These are phyloP conservation scores for Oryza meyeriana DNA, from an alignment of 176 grass and related monocot genomes.

Conservation along the genomic window DNA sequence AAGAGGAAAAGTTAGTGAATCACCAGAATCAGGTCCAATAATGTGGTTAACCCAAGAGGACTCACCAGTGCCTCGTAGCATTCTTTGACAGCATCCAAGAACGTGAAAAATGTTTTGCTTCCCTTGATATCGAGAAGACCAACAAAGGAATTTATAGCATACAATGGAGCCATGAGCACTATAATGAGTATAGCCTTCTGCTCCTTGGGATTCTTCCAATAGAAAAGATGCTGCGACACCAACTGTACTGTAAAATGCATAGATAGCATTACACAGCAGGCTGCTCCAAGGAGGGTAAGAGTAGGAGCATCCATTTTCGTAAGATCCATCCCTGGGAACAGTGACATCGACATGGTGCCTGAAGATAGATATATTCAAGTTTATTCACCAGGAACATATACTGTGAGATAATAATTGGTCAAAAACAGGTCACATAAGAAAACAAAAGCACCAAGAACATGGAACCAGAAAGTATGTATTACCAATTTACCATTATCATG, in stretches of 20 bases:
- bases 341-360: constrained; percentile 48
- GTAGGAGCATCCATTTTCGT: constrained; percentile 76
- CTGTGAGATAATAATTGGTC: not conserved
- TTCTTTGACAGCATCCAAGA: constrained; percentile 95
- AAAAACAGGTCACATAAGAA: not conserved
- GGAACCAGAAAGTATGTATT: not conserved
- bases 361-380: constrained; percentile 22
- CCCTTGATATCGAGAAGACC: constrained; percentile 93
- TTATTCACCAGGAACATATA: not conserved
- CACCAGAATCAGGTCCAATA: constrained; percentile 7
- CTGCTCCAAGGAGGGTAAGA: constrained; percentile 82
- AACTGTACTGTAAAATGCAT: constrained; percentile 96
- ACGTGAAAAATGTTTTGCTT: constrained; percentile 85
- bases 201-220: constrained; percentile 99
- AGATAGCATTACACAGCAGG: constrained; percentile 84
- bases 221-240: constrained; percentile 94
- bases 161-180: constrained; percentile 88
- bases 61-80: constrained; percentile 98
- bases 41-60: not conserved
- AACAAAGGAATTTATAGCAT: constrained; percentile 88
- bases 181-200: constrained; percentile 97
- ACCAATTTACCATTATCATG: not conserved
- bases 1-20: constrained; percentile 19
- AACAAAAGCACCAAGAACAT: not conserved
- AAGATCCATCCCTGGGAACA: constrained; percentile 69